A percentile compares a stretch with the other conserved stretches of the same genome.
Conservation (phyloP, 2,329 filamentous ascomycete species). For the Trichoderma harzianum region DNA sequence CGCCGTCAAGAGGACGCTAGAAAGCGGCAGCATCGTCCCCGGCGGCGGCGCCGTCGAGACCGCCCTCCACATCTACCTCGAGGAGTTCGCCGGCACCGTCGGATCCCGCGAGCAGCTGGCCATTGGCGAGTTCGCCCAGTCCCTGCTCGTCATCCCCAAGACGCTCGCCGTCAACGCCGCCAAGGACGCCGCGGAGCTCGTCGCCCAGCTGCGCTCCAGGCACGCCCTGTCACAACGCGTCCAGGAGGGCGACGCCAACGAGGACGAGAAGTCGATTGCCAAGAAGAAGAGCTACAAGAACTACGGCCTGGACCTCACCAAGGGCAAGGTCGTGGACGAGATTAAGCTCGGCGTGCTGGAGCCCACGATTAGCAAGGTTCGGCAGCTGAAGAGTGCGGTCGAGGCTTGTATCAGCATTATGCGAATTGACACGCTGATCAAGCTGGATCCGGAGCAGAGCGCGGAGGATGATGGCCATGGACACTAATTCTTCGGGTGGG, state of each 20-base stretch:
- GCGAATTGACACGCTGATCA: conserved; percentile 98
- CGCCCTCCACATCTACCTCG: conserved; percentile 97
- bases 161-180: conserved; percentile 95
- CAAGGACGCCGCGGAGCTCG: conserved; percentile 92
- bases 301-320: conserved; percentile 87
- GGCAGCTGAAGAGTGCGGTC: conserved; percentile 96
- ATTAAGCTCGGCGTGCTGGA: conserved; percentile 94
- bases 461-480: conserved; percentile 78
- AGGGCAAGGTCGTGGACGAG: conserved; percentile 88
- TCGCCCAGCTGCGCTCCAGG: conserved; percentile 89
- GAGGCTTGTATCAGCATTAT: conserved; percentile 99
- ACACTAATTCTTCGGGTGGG: conserved; percentile 50
- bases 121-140: conserved; percentile 94
- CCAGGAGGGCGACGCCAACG: conserved; percentile 75
- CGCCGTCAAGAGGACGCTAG: conserved; percentile 93
- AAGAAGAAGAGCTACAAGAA: conserved; percentile 98
- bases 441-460: conserved; percentile 86
- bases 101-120: conserved; percentile 96
- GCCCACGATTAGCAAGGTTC: conserved; percentile 96
- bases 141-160: conserved; percentile 91
- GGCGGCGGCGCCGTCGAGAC: conserved; percentile 97
- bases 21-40: conserved; percentile 94
- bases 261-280: conserved; percentile 84
- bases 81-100: conserved; percentile 97
- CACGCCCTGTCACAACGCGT: conserved; percentile 93